phyloP scores from a whole-genome alignment of 2,329 filamentous ascomycete genomes.

The Eutypa lata region DNA sequence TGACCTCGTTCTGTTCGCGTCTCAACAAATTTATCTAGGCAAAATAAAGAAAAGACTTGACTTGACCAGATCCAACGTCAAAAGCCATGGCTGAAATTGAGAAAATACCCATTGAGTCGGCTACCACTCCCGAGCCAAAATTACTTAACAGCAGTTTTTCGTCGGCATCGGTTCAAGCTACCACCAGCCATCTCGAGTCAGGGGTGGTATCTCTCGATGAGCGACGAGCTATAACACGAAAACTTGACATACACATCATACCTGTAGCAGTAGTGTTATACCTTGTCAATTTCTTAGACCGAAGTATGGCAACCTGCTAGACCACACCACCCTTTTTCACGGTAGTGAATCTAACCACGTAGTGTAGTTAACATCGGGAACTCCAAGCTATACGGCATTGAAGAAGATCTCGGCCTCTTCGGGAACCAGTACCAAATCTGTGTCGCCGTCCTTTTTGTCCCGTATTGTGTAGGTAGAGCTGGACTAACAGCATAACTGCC shows the following conservation, averaged over 20 bases:
- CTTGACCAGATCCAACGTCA: too few species aligned
- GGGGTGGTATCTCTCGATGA: neutral
- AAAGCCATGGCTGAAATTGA: too few species aligned
- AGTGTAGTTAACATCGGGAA: conserved; percentile 59
- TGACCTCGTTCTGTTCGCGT: too few species aligned
- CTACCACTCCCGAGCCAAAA: neutral
- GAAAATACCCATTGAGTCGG: neutral
- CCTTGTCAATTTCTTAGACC: conserved; percentile 34
- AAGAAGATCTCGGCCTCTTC: conserved; percentile 54
- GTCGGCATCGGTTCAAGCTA: neutral
- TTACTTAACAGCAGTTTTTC: neutral
- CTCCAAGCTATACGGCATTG: conserved; percentile 57
- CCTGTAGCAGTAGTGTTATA: conserved; percentile 32
- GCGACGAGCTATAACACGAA: conserved; percentile 7
- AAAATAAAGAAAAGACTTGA: too few species aligned
- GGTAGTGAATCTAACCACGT: too few species aligned
- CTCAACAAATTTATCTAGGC: too few species aligned
- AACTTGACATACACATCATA: conserved; percentile 31
- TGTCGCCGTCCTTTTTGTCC: conserved; percentile 40
- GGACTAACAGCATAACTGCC: neutral
- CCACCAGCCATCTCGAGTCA: neutral
- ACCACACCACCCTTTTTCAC: too few species aligned
- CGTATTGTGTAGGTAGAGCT: conserved; percentile 37
- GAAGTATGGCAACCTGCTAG: conserved; percentile 17
- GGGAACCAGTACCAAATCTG: conserved; percentile 56